Base-by-base conservation (phyloP, 441 rosid genomes). In the Bruguiera hainesii region DNA sequence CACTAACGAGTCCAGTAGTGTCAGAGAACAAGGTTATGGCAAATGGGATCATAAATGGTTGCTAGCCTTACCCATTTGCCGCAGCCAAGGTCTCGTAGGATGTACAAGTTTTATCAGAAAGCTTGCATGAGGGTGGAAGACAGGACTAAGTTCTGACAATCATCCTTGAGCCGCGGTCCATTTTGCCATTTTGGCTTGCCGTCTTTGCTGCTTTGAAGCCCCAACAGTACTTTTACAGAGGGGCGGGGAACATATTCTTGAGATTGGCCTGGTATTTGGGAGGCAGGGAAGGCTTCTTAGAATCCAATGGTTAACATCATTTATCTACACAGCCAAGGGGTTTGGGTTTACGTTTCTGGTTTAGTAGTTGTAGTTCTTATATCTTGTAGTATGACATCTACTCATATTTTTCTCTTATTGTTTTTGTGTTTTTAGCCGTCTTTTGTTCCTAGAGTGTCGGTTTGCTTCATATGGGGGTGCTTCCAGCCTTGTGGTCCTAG, bases 21-120 rank as follows among this genome's bases (percentile, higher is more conserved):
- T 55, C 75, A 7, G 81, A 76, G 62, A 77, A 73, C 52, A 72
- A 13, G 61, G 59, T 63, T 37, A 74, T 81, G 61, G 80, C 67
- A 11, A 81, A 82, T 56, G 91, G 82, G 74, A 71, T 79, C 53
- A 81, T 79, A 7, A 81, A 79, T 76, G 82, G 87, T 68, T 83
- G 79, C 80, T 87, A 84, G 79, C 64, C 66, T 71, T 50, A 56
- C 33, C 30, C 46, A 58, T 65, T 49, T 66, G 18, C 65, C 78
- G 85, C 53, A 67, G 78, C 63, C 61, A 48, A 29, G 74, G 52
- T 71, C 66, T 29, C 60, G 60, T 60, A 66, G 37, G 72, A 61
- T 62, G 57, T n/a, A 31, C 35, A 26, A 57, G 71, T 23, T 66
- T 49, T 28, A 6, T 23, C 58, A 42, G 51, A 58, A 67, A 30